Percentiles rank a stretch among this genome's conserved stretches.
Evolutionary conservation across 768 basidiomycete genomes (phyloP).

Genomic region (Panaeolus cyanescens): DNA sequence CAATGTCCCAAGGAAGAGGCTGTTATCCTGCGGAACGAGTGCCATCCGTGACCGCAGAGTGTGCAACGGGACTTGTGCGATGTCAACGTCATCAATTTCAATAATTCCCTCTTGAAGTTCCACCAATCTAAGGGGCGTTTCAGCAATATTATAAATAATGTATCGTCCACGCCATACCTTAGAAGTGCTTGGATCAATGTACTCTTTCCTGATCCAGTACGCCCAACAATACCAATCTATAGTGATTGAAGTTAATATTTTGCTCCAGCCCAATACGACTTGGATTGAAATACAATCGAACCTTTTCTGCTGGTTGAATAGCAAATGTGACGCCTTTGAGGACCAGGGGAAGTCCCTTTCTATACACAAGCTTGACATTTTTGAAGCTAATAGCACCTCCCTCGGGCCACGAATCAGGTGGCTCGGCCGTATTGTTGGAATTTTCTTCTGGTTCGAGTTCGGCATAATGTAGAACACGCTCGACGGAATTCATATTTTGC

Average conservation of each 20-base stretch:
- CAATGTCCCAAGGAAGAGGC: constrained; percentile 47
- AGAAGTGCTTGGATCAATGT: constrained; percentile 60
- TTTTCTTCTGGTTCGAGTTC: constrained; percentile 60
- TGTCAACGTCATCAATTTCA: constrained; percentile 57
- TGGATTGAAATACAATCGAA: constrained; percentile 24
- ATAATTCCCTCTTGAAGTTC: constrained; percentile 61
- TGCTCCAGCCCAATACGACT: background rate
- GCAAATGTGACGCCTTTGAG: constrained; percentile 60
- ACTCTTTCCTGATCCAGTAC: constrained; percentile 55
- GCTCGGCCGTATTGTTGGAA: constrained; percentile 49
- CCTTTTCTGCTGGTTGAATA: constrained; percentile 66
- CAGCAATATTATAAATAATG: too few species aligned
- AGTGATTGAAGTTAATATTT: background rate
- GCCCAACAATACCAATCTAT: constrained; percentile 49
- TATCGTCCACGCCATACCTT: constrained; percentile 40
- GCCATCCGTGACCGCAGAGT: constrained; percentile 55
- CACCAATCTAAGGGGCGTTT: constrained; percentile 49
- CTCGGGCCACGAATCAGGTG: constrained; percentile 49
- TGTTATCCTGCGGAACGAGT: constrained; percentile 70
- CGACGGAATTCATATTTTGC: constrained; percentile 75
- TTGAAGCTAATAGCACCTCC: constrained; percentile 58
- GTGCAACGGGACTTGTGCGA: constrained; percentile 51
- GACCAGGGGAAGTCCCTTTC: constrained; percentile 64
- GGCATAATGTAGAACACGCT: constrained; percentile 69
- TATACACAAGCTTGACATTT: constrained; percentile 57